Base-by-base conservation (phyloP, 1,139 yeast species). In the Debaryomyces coudertii region DNA sequence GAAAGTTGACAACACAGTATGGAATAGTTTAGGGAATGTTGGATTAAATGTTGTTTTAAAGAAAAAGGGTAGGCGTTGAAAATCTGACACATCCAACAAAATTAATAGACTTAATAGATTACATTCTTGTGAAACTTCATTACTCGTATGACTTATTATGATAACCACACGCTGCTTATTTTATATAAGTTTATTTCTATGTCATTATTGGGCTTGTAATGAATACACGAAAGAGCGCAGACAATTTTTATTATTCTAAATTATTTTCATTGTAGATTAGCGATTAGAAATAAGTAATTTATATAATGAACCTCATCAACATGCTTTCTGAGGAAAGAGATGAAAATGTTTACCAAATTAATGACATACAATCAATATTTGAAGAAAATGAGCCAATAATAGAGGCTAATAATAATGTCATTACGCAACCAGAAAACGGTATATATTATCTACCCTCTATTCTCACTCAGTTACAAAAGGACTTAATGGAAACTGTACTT, bases 1-100 rank as follows among this genome's bases (percentile, higher is more conserved):
- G 53, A 68, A 68, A 29, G 79, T 87, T 3, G 79, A 75, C 55
- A 75, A 73, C 9, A 69, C 70, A 36, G 80, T 86, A 1, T 87
- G 93, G 93, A 76, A 76, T 34, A 84, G 89, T 63, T 79, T 83
- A 30, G 83, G 80, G 36, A 73, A 69, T 42, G 70, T 76, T 15
- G 79, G 81, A 2, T 59, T 73, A 18, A 71, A 61, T 51, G 71
- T 74, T 2, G 67, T 64, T n/a, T 51, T 72, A 12, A 72, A 68
- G 60, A 71, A 65, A 56, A 69, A 66, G 49, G 62, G 66, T 6
- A 59, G 58, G 43, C 31, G 33, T n/a, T 38, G 12, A 38, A 15
- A 18, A 11, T 28, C 7, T 7, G 28, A 7, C 28, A 25, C 11
- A 12, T 16, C 11, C 20, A 28, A n/a, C 18, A 11, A 25, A 28